These are phyloP conservation scores for Posidonia oceanica DNA, from an alignment of 116 monocot genomes.

Conservation along the genomic window DNA sequence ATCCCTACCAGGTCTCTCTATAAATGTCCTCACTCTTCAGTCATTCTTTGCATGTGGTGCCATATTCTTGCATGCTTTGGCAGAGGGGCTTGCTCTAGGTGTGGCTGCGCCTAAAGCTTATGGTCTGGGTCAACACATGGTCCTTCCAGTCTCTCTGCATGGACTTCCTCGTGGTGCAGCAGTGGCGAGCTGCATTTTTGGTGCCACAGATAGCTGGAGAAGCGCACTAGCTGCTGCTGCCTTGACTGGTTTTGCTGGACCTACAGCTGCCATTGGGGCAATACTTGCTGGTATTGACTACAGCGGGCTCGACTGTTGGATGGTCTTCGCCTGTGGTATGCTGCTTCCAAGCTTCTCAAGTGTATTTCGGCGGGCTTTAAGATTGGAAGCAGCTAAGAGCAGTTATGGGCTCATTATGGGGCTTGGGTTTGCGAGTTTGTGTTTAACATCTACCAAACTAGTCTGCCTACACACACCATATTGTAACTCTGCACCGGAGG, in stretches of 20 bases:
- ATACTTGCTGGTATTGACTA: constrained; percentile 83
- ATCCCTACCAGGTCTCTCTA: constrained; percentile 26
- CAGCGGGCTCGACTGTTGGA: constrained; percentile 73
- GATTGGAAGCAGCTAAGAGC: constrained; percentile 44
- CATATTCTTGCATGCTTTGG: constrained; percentile 64
- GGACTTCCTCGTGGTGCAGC: constrained; percentile 98
- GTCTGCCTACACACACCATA: constrained; percentile 95
- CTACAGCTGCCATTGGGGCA: constrained; percentile 68
- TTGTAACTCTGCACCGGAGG: constrained; percentile 97
- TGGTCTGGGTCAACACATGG: constrained; percentile 82
- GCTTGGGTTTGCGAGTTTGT: constrained; percentile 51
- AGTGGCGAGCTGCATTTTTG: constrained; percentile 85
- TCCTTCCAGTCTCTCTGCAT: constrained; percentile 84
- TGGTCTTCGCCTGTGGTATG: constrained; percentile 84
- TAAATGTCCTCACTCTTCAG: constrained; percentile 68
- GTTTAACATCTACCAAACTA: constrained; percentile 77
- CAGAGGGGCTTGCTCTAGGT: constrained; percentile 86
- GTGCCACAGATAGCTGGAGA: constrained; percentile 86
- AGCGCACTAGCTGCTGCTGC: constrained; percentile 70
- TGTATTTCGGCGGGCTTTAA: constrained; percentile 43
- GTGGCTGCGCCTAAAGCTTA: constrained; percentile 92
- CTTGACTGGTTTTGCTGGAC: constrained; percentile 74
- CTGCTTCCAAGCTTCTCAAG: constrained; percentile 60
- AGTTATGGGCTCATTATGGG: constrained; percentile 64
- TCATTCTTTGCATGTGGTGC: constrained; percentile 80